Conservation (phyloP, 768 basidiomycete species). For the Lactarius evosmus region DNA sequence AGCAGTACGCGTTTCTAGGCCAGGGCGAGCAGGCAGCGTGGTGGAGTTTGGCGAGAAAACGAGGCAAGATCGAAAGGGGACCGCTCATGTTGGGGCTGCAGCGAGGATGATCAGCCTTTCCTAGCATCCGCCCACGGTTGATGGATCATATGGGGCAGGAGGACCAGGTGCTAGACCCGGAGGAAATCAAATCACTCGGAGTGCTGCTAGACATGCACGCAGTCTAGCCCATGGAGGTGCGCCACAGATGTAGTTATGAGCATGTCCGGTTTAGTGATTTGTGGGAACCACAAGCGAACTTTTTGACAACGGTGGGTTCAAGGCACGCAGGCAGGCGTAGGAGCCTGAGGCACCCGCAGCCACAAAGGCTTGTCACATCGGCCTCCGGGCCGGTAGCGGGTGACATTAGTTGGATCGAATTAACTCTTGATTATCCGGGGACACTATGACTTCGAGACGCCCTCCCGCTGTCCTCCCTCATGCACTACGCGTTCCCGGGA, state of each 20-base stretch:
- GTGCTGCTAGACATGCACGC: background rate
- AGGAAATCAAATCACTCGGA: background rate
- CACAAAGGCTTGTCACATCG: background rate
- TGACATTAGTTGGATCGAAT: no score
- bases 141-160: background rate
- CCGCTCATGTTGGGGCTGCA: background rate
- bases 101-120: background rate
- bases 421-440: background rate
- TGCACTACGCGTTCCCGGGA: conserved; percentile 58
- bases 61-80: background rate
- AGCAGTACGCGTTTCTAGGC: background rate
- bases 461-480: conserved; percentile 48
- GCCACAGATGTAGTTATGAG: background rate
- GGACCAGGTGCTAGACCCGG: background rate
- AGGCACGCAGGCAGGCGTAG: background rate
- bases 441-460: conserved; percentile 16
- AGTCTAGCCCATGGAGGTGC: background rate
- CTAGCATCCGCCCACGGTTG: background rate
- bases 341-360: no score
- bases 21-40: background rate
- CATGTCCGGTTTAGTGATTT: background rate
- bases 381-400: background rate
- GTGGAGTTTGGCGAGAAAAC: background rate
- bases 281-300: background rate
- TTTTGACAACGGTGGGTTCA: background rate